Evolutionary conservation across 108 stramenopile species (phyloP).

Genomic region (Cyclotella cryptica): DNA sequence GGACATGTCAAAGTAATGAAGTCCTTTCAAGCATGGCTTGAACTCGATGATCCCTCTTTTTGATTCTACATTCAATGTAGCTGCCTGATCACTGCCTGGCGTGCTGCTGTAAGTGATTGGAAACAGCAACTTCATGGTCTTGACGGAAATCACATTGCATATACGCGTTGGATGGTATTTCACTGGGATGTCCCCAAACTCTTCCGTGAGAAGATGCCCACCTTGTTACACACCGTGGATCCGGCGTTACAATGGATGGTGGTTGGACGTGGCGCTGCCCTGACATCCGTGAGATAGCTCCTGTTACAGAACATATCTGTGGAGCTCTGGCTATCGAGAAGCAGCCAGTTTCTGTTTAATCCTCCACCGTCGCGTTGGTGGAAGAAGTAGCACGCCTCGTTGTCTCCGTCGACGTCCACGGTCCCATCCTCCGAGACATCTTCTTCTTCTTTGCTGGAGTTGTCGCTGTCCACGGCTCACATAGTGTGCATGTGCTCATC

Average conservation of each 20-base stretch:
- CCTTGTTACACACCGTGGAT: neutral
- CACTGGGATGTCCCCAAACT: neutral
- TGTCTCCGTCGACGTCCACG: neutral
- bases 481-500: neutral
- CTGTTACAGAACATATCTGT: slow-evolving; percentile 7
- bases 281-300: neutral
- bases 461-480: neutral
- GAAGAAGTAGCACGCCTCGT: too few species aligned
- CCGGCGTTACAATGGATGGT: slow-evolving; percentile 5
- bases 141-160: slow-evolving; percentile 2
- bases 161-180: neutral
- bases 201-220: neutral
- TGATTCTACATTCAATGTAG: neutral
- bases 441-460: neutral
- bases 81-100: neutral
- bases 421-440: neutral
- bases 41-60: too few species aligned
- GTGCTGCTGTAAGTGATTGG: too few species aligned
- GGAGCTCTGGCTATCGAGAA: neutral
- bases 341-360: slow-evolving; percentile 1
- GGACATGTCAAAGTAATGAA: neutral
- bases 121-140: too few species aligned
- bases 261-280: neutral
- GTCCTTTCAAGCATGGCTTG: neutral
- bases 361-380: too few species aligned